Percentiles rank a stretch among this genome's conserved stretches.
Evolutionary conservation across 169 alveolate genomes (phyloP).

Genomic region (Toxoplasma gondii): DNA sequence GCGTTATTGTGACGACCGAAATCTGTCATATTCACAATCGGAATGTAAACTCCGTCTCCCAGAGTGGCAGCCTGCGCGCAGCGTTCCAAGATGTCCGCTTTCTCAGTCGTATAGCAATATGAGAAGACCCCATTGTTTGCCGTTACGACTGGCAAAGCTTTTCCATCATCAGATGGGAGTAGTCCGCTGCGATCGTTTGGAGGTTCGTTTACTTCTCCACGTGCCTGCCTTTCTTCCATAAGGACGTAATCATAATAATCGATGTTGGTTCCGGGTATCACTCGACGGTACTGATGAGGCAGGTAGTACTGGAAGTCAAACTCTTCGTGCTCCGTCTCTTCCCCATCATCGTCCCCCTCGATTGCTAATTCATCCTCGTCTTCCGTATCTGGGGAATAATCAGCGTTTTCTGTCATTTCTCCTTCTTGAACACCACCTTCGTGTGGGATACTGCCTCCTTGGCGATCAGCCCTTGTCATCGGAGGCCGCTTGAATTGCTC

Average conservation of each 20-base stretch:
- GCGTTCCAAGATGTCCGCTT: constrained; percentile 12
- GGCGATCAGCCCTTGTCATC: background rate
- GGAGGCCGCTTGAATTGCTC: background rate
- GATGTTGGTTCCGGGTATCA: constrained; percentile 44
- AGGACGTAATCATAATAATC: constrained; percentile 11
- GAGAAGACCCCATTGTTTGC: constrained; percentile 18
- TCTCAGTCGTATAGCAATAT: constrained; percentile 1
- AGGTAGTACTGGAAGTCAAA: constrained; percentile 18
- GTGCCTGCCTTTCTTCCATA: background rate
- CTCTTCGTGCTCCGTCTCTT: background rate
- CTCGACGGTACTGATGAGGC: constrained; percentile 30
- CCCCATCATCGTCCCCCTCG: constrained; percentile 1
- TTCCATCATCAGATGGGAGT: background rate
- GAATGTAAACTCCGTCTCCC: constrained; percentile 55
- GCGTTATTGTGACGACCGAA: constrained; percentile 28
- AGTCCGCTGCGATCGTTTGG: background rate
- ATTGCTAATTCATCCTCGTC: background rate
- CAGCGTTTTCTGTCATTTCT: background rate
- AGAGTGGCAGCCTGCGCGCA: constrained; percentile 20
- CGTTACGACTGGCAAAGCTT: background rate
- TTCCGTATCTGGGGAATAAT: background rate
- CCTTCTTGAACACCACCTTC: background rate
- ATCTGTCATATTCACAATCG: constrained; percentile 45
- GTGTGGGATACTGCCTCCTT: background rate
- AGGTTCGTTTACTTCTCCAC: constrained; percentile 27